phyloP scores from a whole-genome alignment of 139 green algal species.

The Yamagishiella unicocca region DNA sequence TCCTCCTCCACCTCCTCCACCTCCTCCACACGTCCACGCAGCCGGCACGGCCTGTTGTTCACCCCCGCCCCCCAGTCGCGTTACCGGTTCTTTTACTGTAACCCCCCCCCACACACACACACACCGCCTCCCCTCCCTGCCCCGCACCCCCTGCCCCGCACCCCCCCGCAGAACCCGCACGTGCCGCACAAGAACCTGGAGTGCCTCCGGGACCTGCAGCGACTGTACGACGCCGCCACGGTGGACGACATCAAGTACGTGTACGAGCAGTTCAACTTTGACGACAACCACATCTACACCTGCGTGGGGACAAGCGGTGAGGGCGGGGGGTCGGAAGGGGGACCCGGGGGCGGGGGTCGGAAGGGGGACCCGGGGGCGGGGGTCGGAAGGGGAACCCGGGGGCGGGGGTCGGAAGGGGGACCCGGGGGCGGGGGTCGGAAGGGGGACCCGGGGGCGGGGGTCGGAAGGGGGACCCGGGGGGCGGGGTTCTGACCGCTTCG shows the following conservation, averaged over 20 bases:
- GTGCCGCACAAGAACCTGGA: conserved; percentile 91
- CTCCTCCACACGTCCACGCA: too few relatives aligned
- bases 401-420: too few relatives aligned
- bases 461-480: too few relatives aligned
- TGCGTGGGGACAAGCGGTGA: conserved; percentile 85
- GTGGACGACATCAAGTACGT: conserved; percentile 93
- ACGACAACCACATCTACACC: conserved; percentile 76
- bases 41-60: too few relatives aligned
- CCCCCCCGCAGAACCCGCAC: conserved; percentile 26
- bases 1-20: too few relatives aligned
- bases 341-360: not conserved
- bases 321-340: not conserved
- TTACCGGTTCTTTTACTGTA: too few relatives aligned
- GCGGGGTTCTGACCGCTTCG: too few relatives aligned
- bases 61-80: too few relatives aligned
- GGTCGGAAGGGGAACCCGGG: too few relatives aligned
- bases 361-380: not conserved
- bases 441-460: too few relatives aligned
- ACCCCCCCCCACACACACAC: not conserved
- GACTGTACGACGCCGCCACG: conserved; percentile 83
- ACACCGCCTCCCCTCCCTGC: not conserved
- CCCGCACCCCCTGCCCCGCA: conserved; percentile 1
- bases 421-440: too few relatives aligned
- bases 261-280: conserved; percentile 83
- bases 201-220: conserved; percentile 89